These are phyloP conservation scores for Escovopsis sp. DNA, from an alignment of 2,329 filamentous ascomycete species.

Conservation along the genomic window DNA sequence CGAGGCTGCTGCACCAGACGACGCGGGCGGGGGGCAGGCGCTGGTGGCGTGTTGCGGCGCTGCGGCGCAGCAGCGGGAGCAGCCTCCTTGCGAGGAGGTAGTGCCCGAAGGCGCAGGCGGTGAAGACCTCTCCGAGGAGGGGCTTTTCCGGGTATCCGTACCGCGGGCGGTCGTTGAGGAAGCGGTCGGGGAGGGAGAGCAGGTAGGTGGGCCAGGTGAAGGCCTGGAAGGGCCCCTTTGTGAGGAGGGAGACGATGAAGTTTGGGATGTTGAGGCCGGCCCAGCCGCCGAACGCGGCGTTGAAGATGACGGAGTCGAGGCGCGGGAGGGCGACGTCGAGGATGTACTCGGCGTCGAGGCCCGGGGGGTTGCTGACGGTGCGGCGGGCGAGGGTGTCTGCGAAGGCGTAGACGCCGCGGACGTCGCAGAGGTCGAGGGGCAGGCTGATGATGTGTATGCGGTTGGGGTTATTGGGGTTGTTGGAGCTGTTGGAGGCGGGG, in stretches of 20 bases:
- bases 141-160: constrained; percentile 32
- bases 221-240: constrained; percentile 46
- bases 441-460: constrained; percentile 45
- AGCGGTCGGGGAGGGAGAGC: constrained; percentile 29
- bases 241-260: constrained; percentile 41
- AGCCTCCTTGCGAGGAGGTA: constrained; percentile 78
- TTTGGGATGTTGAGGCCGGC: constrained; percentile 55
- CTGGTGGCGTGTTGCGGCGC: constrained; percentile 17
- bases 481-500: constrained; percentile 21
- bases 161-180: constrained; percentile 25
- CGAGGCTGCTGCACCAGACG: constrained; percentile 78
- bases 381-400: constrained; percentile 32
- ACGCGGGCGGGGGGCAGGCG: constrained; percentile 43
- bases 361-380: constrained; percentile 30
- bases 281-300: constrained; percentile 84
- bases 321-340: constrained; percentile 43
- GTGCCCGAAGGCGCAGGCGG: constrained; percentile 88
- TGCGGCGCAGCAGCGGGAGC: constrained; percentile 52
- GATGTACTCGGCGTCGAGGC: constrained; percentile 21
- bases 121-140: constrained; percentile 67
- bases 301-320: constrained; percentile 68
- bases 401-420: constrained; percentile 34
- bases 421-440: constrained; percentile 45
- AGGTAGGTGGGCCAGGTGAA: constrained; percentile 50
- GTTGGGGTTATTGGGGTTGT: no score